These are phyloP conservation scores for Lycium ferocissimum DNA, from an alignment of 257 asterid genomes.

Conservation along the genomic window DNA sequence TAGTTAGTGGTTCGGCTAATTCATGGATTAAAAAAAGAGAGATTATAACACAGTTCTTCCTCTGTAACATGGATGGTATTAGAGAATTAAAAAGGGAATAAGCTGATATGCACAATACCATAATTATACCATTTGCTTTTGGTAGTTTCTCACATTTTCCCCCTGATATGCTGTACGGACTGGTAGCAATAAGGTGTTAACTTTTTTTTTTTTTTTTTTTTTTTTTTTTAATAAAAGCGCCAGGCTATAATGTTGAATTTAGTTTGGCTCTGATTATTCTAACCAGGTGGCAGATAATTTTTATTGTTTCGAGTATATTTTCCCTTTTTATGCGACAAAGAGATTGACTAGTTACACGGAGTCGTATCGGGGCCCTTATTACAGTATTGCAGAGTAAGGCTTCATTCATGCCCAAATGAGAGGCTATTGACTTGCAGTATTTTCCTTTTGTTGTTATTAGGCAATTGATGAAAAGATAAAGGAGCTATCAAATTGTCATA, in stretches of 20 bases:
- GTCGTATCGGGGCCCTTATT: not conserved
- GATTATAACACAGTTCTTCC: not conserved
- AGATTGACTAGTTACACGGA: slow-evolving; percentile 10
- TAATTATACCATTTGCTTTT: not conserved
- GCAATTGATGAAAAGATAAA: slow-evolving; percentile 97
- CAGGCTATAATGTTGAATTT: not conserved
- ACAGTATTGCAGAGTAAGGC: not conserved
- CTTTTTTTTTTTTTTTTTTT: not conserved
- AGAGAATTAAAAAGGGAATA: not conserved
- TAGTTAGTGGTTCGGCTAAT: not conserved
- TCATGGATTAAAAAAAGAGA: not conserved
- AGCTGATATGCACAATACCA: not conserved
- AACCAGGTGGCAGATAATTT: not conserved
- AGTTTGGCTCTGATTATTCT: not conserved
- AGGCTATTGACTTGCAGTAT: slow-evolving; percentile 6
- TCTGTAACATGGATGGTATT: not conserved
- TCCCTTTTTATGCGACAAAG: not conserved
- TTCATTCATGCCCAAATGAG: slow-evolving; percentile 1
- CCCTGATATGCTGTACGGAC: not conserved
- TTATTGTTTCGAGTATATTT: slow-evolving; percentile 11
- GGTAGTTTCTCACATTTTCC: not conserved
- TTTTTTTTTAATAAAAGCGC: not conserved
- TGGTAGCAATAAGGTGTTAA: not conserved
- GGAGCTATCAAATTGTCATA: slow-evolving; percentile 97
- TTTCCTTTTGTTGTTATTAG: slow-evolving; percentile 46